These are phyloP conservation scores for Globisporangium spiculum DNA, from an alignment of 352 stramenopile genomes.

Conservation along the genomic window DNA sequence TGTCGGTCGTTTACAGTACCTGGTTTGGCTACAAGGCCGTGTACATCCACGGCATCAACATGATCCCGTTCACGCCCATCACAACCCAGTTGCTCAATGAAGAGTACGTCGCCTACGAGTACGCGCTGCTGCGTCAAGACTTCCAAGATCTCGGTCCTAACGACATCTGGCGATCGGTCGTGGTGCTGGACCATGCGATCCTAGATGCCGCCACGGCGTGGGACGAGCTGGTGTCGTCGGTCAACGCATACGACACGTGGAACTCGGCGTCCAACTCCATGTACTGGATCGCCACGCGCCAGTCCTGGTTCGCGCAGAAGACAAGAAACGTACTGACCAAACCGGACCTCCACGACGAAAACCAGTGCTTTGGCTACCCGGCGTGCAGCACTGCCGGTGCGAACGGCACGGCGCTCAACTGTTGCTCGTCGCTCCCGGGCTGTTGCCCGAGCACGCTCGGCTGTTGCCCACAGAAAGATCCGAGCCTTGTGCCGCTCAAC, in stretches of 20 bases:
- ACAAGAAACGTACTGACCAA: slow-evolving; percentile 28
- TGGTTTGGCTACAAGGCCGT: slow-evolving; percentile 76
- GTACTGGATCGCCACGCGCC: slow-evolving; percentile 71
- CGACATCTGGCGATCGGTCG: slow-evolving; percentile 75
- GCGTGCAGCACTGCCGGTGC: slow-evolving; percentile 46
- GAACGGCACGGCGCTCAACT: slow-evolving; percentile 60
- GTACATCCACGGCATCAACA: slow-evolving; percentile 84
- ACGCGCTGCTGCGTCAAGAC: slow-evolving; percentile 44
- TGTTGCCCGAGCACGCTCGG: slow-evolving; percentile 64
- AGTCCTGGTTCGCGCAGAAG: slow-evolving; percentile 62
- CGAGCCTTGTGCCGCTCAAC: slow-evolving; percentile 38
- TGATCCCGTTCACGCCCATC: slow-evolving; percentile 81
- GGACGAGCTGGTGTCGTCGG: slow-evolving; percentile 50
- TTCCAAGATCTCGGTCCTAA: slow-evolving; percentile 31
- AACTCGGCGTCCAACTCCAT: slow-evolving; percentile 71
- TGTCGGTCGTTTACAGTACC: slow-evolving; percentile 78
- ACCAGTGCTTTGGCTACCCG: slow-evolving; percentile 70
- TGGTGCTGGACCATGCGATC: slow-evolving; percentile 74
- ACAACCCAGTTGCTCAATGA: slow-evolving; percentile 59
- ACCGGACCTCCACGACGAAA: slow-evolving; percentile 29
- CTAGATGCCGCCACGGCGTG: slow-evolving; percentile 53
- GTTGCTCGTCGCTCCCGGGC: slow-evolving; percentile 62
- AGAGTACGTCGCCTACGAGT: slow-evolving; percentile 55
- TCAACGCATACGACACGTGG: slow-evolving; percentile 68
- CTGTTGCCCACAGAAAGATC: slow-evolving; percentile 59